Evolutionary conservation across 163 green algal species (phyloP).

Genomic region (Chlorella variabilis): DNA sequence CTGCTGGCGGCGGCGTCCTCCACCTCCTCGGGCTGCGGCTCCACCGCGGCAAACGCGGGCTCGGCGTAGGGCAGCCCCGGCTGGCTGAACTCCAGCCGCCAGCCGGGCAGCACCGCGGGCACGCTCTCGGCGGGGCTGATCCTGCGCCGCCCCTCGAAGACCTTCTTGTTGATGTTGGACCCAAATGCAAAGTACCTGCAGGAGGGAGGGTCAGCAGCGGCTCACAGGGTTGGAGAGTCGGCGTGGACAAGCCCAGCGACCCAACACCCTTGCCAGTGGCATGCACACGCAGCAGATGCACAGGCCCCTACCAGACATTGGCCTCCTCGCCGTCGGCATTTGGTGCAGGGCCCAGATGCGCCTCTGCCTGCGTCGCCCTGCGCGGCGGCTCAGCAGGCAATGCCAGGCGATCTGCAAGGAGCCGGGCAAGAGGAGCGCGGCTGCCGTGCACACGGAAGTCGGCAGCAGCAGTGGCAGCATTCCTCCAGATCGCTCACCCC

Average conservation of each 20-base stretch:
- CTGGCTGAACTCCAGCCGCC: conserved; percentile 49
- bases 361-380: conserved; percentile 7
- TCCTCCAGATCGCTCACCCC: neutral
- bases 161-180: conserved; percentile 53
- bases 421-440: too few species aligned
- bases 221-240: too few species aligned
- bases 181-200: conserved; percentile 5
- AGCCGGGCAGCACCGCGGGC: conserved; percentile 45
- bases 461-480: neutral
- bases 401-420: too few species aligned
- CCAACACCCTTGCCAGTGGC: neutral
- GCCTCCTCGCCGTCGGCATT: conserved; percentile 1
- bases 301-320: neutral
- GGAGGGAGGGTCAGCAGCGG: too few species aligned
- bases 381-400: neutral
- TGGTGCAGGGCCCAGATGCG: conserved; percentile 20
- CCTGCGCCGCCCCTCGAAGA: conserved; percentile 48
- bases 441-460: too few species aligned
- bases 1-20: conserved; percentile 7
- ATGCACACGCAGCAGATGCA: neutral
- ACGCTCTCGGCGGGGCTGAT: conserved; percentile 41
- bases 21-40: neutral
- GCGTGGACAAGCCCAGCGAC: neutral
- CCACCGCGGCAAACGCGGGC: conserved; percentile 55
- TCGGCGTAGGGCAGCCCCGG: conserved; percentile 50